phyloP scores from a whole-genome alignment of 768 basidiomycete species.

The Rhodosporidiobolus odoratus region DNA sequence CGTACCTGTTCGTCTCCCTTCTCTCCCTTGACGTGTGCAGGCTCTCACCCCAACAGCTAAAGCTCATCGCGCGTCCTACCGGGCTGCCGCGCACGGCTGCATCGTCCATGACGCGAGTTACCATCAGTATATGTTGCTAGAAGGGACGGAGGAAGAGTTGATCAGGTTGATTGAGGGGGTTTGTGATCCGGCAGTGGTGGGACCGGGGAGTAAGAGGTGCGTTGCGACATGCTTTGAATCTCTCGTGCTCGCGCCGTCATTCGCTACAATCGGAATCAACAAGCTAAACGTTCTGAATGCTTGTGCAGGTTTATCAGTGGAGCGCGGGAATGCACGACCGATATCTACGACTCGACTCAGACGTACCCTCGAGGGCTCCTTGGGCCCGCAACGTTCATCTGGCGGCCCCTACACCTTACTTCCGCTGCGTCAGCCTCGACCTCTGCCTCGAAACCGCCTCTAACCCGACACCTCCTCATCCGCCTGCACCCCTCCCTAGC shows the following conservation, averaged over 20 bases:
- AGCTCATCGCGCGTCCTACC: slow-evolving; percentile 81
- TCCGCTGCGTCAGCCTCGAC: not conserved
- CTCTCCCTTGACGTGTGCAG: slow-evolving; percentile 47
- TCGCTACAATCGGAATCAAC: not conserved
- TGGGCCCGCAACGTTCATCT: slow-evolving; percentile 66
- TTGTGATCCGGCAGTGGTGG: slow-evolving; percentile 15
- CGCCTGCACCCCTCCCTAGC: slow-evolving; percentile 67
- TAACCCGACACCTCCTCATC: slow-evolving; percentile 64
- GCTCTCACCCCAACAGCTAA: slow-evolving; percentile 85
- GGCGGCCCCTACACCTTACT: slow-evolving; percentile 53
- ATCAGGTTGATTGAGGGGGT: slow-evolving; percentile 11
- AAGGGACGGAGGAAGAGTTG: slow-evolving; percentile 12
- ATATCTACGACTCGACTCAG: slow-evolving; percentile 55
- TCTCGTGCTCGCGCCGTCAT: not conserved
- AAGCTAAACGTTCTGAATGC: not conserved
- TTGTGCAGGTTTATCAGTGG: slow-evolving; percentile 60
- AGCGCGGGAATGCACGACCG: slow-evolving; percentile 60
- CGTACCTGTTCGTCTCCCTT: not conserved
- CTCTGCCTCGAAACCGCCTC: not conserved
- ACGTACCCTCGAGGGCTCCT: slow-evolving; percentile 67
- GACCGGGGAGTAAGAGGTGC: slow-evolving; percentile 27
- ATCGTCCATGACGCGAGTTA: slow-evolving; percentile 91
- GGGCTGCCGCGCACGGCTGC: slow-evolving; percentile 75
- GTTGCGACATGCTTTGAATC: not conserved
- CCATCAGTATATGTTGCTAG: slow-evolving; percentile 48